phyloP scores from a whole-genome alignment of 2,329 filamentous ascomycete species.

The Hymenoscyphus albidus region DNA sequence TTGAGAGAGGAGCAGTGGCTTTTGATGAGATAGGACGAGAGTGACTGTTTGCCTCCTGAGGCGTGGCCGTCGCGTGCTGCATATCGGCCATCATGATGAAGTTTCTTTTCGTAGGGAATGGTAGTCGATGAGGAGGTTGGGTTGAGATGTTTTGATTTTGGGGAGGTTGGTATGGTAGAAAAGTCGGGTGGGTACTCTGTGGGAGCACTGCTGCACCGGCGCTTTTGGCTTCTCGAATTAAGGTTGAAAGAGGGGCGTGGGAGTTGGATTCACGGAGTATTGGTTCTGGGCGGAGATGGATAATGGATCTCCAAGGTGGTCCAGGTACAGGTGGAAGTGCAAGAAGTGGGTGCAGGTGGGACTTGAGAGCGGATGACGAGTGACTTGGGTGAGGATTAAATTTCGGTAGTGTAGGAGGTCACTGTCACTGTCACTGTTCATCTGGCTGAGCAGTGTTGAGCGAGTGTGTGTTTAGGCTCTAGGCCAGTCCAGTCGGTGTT shows the following conservation, averaged over 20 bases:
- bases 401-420: background rate
- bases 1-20: slow-evolving; percentile 20
- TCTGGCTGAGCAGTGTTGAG: too few relatives aligned
- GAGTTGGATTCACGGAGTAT: too few relatives aligned
- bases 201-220: too few relatives aligned
- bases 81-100: slow-evolving; percentile 14
- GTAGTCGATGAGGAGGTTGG: background rate
- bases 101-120: background rate
- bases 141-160: background rate
- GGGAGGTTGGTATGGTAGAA: background rate
- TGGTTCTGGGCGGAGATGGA: too few relatives aligned
- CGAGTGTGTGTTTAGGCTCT: too few relatives aligned
- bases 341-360: background rate
- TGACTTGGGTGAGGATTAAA: background rate
- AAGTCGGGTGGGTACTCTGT: background rate
- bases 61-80: slow-evolving; percentile 13
- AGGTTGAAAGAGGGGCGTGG: background rate
- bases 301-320: too few relatives aligned
- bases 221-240: background rate
- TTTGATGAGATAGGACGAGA: slow-evolving; percentile 29
- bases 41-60: slow-evolving; percentile 15
- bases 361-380: background rate
- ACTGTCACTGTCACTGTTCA: too few relatives aligned
- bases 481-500: too few relatives aligned
- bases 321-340: too few relatives aligned